Base-by-base conservation (phyloP, 2,329 filamentous ascomycete species). In the Neonectria coccinea region DNA sequence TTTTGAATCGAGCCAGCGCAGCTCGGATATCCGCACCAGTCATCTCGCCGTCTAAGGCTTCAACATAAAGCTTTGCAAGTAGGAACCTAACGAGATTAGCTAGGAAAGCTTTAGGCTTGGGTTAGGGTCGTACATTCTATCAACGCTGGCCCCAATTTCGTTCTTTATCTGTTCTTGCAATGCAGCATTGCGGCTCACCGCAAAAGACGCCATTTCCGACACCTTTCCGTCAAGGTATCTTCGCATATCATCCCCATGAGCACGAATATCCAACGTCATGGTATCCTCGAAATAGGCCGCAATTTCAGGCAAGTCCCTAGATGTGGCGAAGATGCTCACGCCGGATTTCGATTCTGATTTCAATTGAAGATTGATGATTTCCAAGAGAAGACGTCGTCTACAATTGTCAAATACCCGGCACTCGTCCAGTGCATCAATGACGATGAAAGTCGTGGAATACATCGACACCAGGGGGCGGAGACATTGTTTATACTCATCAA, bases 381-480 rank as follows among this genome's bases (percentile, higher is more conserved):
- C 11, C 0, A n/a, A 18, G 1, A 70, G 33, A 10, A 74, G 41
- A 0, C 1, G 31, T 4, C 11, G 8, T 8, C 51, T 39, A 8
- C 20, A 56, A 0, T 29, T 47, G 4, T 55, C 20, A 10, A 27
- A 3, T 0, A 3, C 0, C 1, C 56, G 50, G 12, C 64, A 74
- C 41, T 76, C 71, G 10, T 76, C 73, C 0, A 79, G 70, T 0
- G 70, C 73, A 29, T 76, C 73, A 1, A 73, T 2, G 0, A 72
- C 22, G 1, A 75, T 52, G 10, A 73, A 75, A 0, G 65, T 48
- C 44, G 41, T 31, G 1, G 39, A 53, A 45, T 52, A 45, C 11
- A 44, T 41, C 1, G 36, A 5, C 0, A 73, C 33, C 14, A 14
- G 4, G 33, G 33, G 14, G 14, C 9, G 33, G 33, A 36, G 33